These are phyloP conservation scores for Alnus rubra DNA, from an alignment of 306 rosid genomes.

Conservation along the genomic window DNA sequence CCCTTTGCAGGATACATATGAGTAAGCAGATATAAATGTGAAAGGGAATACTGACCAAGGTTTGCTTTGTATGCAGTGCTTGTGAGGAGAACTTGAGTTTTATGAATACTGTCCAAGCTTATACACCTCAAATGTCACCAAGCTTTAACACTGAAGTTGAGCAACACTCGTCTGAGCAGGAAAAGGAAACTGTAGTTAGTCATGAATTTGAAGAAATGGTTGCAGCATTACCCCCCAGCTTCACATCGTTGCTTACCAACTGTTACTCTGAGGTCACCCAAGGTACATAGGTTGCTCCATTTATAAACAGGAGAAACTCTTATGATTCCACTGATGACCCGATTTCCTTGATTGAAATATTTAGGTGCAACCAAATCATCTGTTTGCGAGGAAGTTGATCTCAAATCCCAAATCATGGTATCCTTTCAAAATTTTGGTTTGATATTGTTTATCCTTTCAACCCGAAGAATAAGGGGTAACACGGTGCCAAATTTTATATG, in stretches of 20 bases:
- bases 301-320: conserved; percentile 2
- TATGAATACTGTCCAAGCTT: conserved; percentile 44
- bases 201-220: conserved; percentile 39
- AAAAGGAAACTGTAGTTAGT: conserved; percentile 31
- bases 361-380: conserved; percentile 49
- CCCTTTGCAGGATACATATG: conserved; percentile 9
- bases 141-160: conserved; percentile 34
- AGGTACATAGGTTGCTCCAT: conserved; percentile 39
- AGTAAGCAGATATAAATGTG: conserved; percentile 9
- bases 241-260: conserved; percentile 57
- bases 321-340: conserved; percentile 23
- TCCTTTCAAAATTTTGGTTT: conserved; percentile 22
- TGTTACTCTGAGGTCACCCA: conserved; percentile 44
- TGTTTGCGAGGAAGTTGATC: conserved; percentile 41
- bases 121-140: conserved; percentile 59
- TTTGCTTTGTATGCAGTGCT: conserved; percentile 49
- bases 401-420: conserved; percentile 76
- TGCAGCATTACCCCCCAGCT: conserved; percentile 80
- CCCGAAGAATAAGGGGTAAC: neutral
- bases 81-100: conserved; percentile 44
- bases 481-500: conserved; percentile 19
- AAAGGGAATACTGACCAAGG: conserved; percentile 25
- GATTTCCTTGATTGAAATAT: conserved; percentile 33
- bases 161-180: conserved; percentile 37
- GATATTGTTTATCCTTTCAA: conserved; percentile 10